Evolutionary conservation across 2,329 filamentous ascomycete species (phyloP).

Genomic region (Pezicula rhizophila): DNA sequence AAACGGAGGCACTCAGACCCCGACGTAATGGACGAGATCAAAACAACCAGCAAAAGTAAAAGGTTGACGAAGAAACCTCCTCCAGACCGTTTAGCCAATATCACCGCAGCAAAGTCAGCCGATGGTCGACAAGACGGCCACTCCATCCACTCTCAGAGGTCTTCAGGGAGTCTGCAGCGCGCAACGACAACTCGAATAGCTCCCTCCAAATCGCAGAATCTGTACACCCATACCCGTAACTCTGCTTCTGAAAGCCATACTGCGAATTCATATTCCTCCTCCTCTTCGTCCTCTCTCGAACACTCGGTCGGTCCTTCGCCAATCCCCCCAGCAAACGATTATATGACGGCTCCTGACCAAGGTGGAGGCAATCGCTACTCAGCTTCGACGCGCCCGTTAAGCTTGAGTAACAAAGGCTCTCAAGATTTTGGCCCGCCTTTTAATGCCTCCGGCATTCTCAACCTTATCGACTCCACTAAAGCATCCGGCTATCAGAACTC

Average conservation of each 20-base stretch:
- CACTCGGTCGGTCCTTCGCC: constrained; percentile 23
- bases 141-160: constrained; percentile 56
- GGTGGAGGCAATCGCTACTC: constrained; percentile 27
- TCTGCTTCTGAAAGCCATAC: constrained; percentile 39
- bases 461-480: constrained; percentile 46
- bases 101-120: constrained; percentile 39
- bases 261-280: constrained; percentile 32
- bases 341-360: constrained; percentile 13
- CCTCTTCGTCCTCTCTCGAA: constrained; percentile 27
- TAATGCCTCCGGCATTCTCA: constrained; percentile 56
- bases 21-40: not conserved
- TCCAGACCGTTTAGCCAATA: constrained; percentile 27
- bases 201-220: constrained; percentile 26
- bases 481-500: constrained; percentile 27
- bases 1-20: constrained; percentile 1
- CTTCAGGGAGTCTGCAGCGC: constrained; percentile 56
- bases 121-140: constrained; percentile 45
- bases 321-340: constrained; percentile 21
- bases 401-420: constrained; percentile 34
- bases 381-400: constrained; percentile 34
- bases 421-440: constrained; percentile 61
- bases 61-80: constrained; percentile 55
- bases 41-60: not conserved
- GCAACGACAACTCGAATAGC: constrained; percentile 49
- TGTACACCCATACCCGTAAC: constrained; percentile 32